A percentile compares a stretch with the other conserved stretches of the same genome.
These are phyloP conservation scores for Porcisia hertigi DNA, from an alignment of 208 protist genomes.

Conservation along the genomic window DNA sequence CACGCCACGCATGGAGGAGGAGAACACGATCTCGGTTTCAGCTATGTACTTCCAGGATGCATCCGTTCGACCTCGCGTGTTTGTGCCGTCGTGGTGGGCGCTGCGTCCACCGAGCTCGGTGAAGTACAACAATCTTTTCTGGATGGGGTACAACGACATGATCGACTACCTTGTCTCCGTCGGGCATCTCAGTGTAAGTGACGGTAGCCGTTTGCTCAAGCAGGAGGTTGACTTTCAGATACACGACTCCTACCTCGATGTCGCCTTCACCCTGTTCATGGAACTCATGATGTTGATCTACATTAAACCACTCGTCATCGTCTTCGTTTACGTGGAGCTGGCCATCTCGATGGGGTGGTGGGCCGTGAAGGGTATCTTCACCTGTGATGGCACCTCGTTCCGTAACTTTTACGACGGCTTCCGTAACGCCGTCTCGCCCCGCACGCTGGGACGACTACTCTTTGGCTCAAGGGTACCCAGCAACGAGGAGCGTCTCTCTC, in stretches of 20 bases:
- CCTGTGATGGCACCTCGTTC: constrained; percentile 25
- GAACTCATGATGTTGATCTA: constrained; percentile 55
- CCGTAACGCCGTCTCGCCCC: constrained; percentile 54
- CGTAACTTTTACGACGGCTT: constrained; percentile 47
- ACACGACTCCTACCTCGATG: constrained; percentile 33
- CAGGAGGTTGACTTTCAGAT: constrained; percentile 43
- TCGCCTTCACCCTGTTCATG: constrained; percentile 40
- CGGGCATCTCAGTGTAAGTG: constrained; percentile 25
- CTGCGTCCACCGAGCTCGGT: constrained; percentile 47
- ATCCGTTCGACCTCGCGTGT: constrained; percentile 59
- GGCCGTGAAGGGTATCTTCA: constrained; percentile 18
- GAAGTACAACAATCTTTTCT: constrained; percentile 68
- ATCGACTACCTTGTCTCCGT: constrained; percentile 65
- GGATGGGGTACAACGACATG: constrained; percentile 83
- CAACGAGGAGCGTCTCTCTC: constrained; percentile 49
- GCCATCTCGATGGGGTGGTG: constrained; percentile 41
- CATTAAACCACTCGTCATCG: constrained; percentile 50
- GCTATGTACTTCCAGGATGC: constrained; percentile 82
- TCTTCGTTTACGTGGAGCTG: constrained; percentile 67
- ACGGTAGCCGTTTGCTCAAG: constrained; percentile 41
- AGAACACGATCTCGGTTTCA: constrained; percentile 64
- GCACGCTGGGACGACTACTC: constrained; percentile 51
- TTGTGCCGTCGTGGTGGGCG: constrained; percentile 81
- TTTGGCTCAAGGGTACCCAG: constrained; percentile 47
- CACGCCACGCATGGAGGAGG: constrained; percentile 62